Evolutionary conservation across 1,284 basidiomycete genomes (phyloP).

Genomic region (Ustanciosporium gigantosporum): DNA sequence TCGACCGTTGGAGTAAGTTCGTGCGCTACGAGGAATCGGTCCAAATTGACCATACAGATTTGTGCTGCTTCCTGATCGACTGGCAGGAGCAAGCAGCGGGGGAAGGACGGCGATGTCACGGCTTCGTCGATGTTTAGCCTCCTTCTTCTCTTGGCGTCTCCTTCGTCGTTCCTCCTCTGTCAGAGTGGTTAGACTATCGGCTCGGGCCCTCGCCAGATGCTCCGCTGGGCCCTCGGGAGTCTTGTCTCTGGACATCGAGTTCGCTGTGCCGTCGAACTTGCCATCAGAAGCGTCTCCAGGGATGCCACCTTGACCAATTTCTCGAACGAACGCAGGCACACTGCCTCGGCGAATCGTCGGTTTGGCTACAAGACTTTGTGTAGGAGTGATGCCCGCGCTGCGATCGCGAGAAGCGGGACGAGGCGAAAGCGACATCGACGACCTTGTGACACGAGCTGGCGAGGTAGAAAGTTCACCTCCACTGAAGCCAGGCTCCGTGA

Average conservation of each 20-base stretch:
- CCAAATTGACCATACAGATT: conserved; percentile 34
- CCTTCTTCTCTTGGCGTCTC: conserved; percentile 1
- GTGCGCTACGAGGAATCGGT: conserved; percentile 20
- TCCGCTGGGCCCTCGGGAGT: not conserved
- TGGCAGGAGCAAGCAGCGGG: conserved; percentile 43
- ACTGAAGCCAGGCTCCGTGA: no score
- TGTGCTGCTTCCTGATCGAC: conserved; percentile 37
- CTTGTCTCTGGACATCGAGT: not conserved
- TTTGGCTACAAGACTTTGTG: conserved; percentile 42
- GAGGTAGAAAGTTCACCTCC: not conserved
- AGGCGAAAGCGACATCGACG: conserved; percentile 3
- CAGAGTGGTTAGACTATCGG: conserved; percentile 25
- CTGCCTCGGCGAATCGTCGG: conserved; percentile 45
- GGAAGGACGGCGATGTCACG: conserved; percentile 49
- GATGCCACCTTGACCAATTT: conserved; percentile 49
- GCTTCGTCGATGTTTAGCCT: conserved; percentile 39
- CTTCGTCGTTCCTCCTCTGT: conserved; percentile 1
- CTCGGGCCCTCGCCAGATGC: conserved; percentile 13
- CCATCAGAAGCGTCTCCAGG: conserved; percentile 36
- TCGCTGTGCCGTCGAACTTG: not conserved
- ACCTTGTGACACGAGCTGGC: not conserved
- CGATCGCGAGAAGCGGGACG: conserved; percentile 7
- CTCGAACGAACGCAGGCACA: conserved; percentile 47
- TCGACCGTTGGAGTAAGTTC: conserved; percentile 35
- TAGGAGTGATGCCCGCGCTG: conserved; percentile 35